phyloP scores from a whole-genome alignment of 164 flowering plant species.

The Taxillus chinensis region DNA sequence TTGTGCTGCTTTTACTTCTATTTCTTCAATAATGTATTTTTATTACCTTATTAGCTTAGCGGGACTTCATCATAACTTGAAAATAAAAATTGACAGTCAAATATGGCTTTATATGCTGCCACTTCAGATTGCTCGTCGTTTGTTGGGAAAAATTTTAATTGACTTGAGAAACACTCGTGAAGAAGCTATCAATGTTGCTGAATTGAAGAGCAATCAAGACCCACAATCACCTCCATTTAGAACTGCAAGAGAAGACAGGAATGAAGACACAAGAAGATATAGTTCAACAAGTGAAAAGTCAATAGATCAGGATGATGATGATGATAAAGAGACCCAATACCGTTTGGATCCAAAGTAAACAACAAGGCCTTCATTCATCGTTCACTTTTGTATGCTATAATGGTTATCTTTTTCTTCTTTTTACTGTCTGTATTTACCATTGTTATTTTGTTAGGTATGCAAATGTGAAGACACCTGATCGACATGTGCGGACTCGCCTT shows the following conservation, averaged over 20 bases:
- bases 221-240: slow-evolving; percentile 20
- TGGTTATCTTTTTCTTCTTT: neutral
- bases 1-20: too few species aligned
- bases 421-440: neutral
- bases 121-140: slow-evolving; percentile 84
- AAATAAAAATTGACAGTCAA: too few species aligned
- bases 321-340: slow-evolving; percentile 89
- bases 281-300: slow-evolving; percentile 64
- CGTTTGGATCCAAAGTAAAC: slow-evolving; percentile 89
- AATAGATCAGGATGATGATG: slow-evolving; percentile 89
- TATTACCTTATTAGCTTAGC: too few species aligned
- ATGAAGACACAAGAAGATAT: slow-evolving; percentile 49
- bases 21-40: too few species aligned
- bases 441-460: slow-evolving; percentile 58
- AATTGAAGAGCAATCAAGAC: slow-evolving; percentile 60
- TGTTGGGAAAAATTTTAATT: slow-evolving; percentile 92
- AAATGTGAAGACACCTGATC: slow-evolving; percentile 93
- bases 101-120: too few species aligned
- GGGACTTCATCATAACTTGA: too few species aligned
- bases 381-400: neutral
- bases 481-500: slow-evolving; percentile 94
- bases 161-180: slow-evolving; percentile 94
- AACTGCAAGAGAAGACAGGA: slow-evolving; percentile 44
- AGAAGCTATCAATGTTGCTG: slow-evolving; percentile 88
- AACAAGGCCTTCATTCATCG: neutral